phyloP scores from a whole-genome alignment of 2,329 filamentous ascomycete species.

The Trichoderma polysporum region DNA sequence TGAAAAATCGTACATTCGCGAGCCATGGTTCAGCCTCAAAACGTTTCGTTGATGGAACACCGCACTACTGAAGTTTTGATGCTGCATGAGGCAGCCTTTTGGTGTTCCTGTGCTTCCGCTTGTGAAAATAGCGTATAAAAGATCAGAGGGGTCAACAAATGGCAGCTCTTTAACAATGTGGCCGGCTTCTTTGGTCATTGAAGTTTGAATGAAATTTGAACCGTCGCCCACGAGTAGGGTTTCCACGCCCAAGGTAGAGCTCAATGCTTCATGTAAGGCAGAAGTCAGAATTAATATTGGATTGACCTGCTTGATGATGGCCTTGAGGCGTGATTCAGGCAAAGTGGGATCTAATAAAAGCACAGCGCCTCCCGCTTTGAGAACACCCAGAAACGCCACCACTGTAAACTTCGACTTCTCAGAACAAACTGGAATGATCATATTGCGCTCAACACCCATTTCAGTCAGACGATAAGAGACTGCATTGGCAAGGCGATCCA shows the following conservation, averaged over 20 bases:
- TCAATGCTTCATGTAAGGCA: background rate
- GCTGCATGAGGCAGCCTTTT: conserved; percentile 34
- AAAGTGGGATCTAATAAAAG: conserved; percentile 24
- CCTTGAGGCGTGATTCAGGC: background rate
- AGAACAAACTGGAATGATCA: conserved; percentile 33
- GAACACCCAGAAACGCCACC: conserved; percentile 28
- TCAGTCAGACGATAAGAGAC: background rate
- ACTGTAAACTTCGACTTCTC: conserved; percentile 28
- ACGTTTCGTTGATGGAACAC: conserved; percentile 37
- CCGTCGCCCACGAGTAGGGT: background rate
- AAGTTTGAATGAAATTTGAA: background rate
- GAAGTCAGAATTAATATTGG: background rate
- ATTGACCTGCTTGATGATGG: background rate
- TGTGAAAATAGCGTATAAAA: background rate
- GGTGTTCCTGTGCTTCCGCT: background rate
- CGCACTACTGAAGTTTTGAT: conserved; percentile 38
- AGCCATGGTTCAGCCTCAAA: background rate
- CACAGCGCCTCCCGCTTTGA: conserved; percentile 31
- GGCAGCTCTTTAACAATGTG: background rate
- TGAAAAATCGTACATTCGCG: conserved; percentile 21
- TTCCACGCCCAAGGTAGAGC: background rate
- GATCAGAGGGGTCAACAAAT: background rate
- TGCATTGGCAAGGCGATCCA: conserved; percentile 20
- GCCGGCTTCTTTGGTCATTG: background rate
- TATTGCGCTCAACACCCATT: conserved; percentile 26